Base-by-base conservation (phyloP, 495 filamentous ascomycete species). In the Neurospora sp. region DNA sequence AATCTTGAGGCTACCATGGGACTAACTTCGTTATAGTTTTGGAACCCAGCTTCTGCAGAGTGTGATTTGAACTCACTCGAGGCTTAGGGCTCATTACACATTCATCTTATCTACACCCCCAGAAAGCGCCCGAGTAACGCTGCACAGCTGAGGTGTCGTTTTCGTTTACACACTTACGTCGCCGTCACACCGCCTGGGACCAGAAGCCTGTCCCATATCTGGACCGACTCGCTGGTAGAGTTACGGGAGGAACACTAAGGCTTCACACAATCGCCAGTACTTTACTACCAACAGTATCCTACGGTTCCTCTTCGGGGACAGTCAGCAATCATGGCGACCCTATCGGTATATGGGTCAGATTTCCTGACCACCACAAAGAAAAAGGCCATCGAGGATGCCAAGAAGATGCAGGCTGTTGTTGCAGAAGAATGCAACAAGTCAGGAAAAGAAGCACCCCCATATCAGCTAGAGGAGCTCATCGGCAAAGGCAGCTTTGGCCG, bases 401-500 rank as follows among this genome's bases (percentile, higher is more conserved):
- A 80, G 46, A 86, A 86, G 76, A 88, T 88, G 86, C 84, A 88
- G 76, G 80, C 78, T 27, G 74, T 77, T 10, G 86, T 88, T 69
- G 76, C 83, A 73, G 87, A 88, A 71, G 83, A 84, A 70, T 86
- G 83, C 76, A 77, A 71, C 69, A 86, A 83, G 72, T 81, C 82
- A 20, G 86, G 85, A 42, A 86, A 86, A 60, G 82, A 83, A 3
- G 75, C 78, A 5, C 87, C 87, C 0, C 80, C 78, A 7, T 99
- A 97, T 76, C 89, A 89, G 14, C 93, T 99, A 49, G 86, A 92
- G 44, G 95, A 98, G 80, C 84, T 98, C 72, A 95, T 97, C 74
- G 96, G 96, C 23, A 98, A 98, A 81, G 96, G 96, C n/a, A 91
- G 91, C 5, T 98, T 93, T 83, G 96, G 96, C 20, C 90, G 95